Base-by-base conservation (phyloP, 2,329 filamentous ascomycete genomes). In the Trichoderma semiorbis region DNA sequence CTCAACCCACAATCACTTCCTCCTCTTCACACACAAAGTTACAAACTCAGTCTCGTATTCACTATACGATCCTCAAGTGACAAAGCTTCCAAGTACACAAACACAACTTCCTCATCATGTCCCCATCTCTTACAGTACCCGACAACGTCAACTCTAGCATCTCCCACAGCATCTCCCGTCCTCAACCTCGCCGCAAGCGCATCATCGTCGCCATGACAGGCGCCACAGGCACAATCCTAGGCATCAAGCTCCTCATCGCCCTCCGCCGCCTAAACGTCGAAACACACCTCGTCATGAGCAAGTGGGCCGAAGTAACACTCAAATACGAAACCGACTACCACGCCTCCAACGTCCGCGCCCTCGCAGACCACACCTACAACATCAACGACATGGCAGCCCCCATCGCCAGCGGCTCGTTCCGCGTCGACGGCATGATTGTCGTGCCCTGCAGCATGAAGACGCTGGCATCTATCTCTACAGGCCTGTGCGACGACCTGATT, bases 371-470 rank as follows among this genome's bases (percentile, higher is more conserved):
- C 58, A 28, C 67, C n/a, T 75, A 75, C 55, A 74, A 69, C 66
- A 67, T 71, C n/a, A 69, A 72, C 28, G 74, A 75, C 36, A 70
- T 75, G 21, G 72, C 70, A 1, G 74, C 74, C 2, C 67, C 72
- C 5, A 75, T 75, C n/a, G 69, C 74, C 7, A 75, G 74, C 36
- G 74, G 74, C 16, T 75, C 74, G 8, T 75, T 72, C 21, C 61
- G 50, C 18, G 60, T 75, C 16, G 80, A 83, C 69, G 84, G 57
- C 16, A 87, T 87, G 85, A 83, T 86, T n/a, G 76, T 86, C 3
- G 81, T 84, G 0, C 84, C 82, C 0, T 87, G 85, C 76, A 84
- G 81, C 58, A 84, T 86, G 81, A 86, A 85, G 75, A 86, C 84
- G 1, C 77, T 86, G 5, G 83, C 84, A 0, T 81, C 79, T 0